Base-by-base conservation (phyloP, 108 stramenopile genomes). In the Conticribra guillardii region DNA sequence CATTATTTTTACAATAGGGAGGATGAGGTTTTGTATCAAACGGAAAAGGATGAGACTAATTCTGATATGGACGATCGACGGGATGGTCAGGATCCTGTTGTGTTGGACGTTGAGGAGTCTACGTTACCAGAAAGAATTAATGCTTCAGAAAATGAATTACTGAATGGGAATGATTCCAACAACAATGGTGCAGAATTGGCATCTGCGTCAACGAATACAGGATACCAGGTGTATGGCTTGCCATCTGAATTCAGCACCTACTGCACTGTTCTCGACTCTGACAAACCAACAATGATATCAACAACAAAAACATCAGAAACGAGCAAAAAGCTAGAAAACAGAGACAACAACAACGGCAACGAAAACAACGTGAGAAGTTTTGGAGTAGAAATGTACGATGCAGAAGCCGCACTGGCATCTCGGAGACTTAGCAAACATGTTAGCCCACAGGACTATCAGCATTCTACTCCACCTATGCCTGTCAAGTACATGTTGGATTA, bases 401-500 rank as follows among this genome's bases (percentile, higher is more conserved):
- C 67, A n/a, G 51, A 71, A 63, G 53, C 47, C 65, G 58, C 60
- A 17, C 71, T 67, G 32, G 66, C 54, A 34, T 49, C 58, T 27
- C 64, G 78, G 17, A 67, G 59, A 37, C 47, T 60, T 32, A 49
- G 45, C 27, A 61, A 62, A 41, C 66, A 67, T 49, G 37, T 41
- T 23, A 79, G 60, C 44, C 78, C 78, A 34, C 78, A 79, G 37
- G 78, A 79, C 45, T 79, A 79, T 44, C 46, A 67, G 41, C 78
- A 79, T 60, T 48, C 46, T 15, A 67, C 58, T 46, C 66, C 78
- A 3, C 64, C 71, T 33, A 24, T 66, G 26, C 48, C 44, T 47
- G 70, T 72, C 14, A 64, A 73, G 37, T 84, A 84, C 44, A 60
- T 81, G 65, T 77, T 64, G 47, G 80, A 84, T 58, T 84, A 73